These are phyloP conservation scores for Alternaria consortialis DNA, from an alignment of 2,329 filamentous ascomycete genomes.

Conservation along the genomic window DNA sequence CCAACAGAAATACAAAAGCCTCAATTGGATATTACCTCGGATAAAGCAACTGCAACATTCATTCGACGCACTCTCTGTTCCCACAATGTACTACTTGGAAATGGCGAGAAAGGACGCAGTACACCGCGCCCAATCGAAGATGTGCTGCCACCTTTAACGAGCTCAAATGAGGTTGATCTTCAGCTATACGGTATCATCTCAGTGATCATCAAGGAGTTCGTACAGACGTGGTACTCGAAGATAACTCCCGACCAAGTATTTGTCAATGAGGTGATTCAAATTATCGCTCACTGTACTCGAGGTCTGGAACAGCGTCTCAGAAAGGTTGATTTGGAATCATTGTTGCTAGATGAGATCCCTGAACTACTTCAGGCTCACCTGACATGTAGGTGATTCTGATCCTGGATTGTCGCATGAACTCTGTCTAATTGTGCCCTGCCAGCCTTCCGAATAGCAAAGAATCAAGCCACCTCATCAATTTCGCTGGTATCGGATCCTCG, in stretches of 20 bases:
- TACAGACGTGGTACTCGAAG: constrained; percentile 90
- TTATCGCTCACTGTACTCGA: constrained; percentile 90
- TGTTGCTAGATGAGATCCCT: constrained; percentile 88
- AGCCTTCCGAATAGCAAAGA: constrained; percentile 77
- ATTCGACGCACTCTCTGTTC: constrained; percentile 86
- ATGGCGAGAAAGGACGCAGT: constrained; percentile 63
- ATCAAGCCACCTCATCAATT: constrained; percentile 64
- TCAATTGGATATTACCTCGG: constrained; percentile 63
- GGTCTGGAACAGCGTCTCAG: constrained; percentile 86
- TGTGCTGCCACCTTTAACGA: constrained; percentile 88
- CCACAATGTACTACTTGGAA: constrained; percentile 62
- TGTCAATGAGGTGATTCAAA: constrained; percentile 84
- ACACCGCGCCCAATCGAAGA: constrained; percentile 76
- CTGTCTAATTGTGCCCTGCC: constrained; percentile 37
- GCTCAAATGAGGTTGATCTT: constrained; percentile 90
- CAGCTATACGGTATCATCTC: constrained; percentile 93
- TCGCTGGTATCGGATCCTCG: constrained; percentile 70
- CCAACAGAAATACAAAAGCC: constrained; percentile 33
- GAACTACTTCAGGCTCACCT: constrained; percentile 82
- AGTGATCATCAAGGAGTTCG: constrained; percentile 87
- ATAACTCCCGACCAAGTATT: constrained; percentile 92
- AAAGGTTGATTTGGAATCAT: constrained; percentile 80
- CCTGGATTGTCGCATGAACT: constrained; percentile 26
- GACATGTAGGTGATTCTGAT: constrained; percentile 65
- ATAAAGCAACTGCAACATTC: constrained; percentile 80